phyloP scores from a whole-genome alignment of 2,329 filamentous ascomycete genomes.

The Alternaria brassicicola region DNA sequence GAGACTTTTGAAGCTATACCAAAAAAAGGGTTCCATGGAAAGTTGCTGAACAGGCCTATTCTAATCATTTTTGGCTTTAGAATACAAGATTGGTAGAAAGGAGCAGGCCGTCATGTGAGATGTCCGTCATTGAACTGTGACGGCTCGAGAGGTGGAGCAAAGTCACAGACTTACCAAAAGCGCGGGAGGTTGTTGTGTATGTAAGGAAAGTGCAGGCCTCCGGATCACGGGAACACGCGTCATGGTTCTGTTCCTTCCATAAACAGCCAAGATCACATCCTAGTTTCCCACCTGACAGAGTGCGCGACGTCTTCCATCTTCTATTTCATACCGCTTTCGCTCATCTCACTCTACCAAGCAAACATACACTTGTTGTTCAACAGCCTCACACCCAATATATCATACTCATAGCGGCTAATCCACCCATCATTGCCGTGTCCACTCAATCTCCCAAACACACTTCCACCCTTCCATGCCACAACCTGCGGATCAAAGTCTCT shows the following conservation, averaged over 20 bases:
- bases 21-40: no score
- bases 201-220: not conserved
- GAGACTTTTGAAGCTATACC: no score
- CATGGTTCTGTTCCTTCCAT: not conserved
- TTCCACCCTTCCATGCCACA: conserved; percentile 97
- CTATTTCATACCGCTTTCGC: not conserved
- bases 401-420: conserved; percentile 87
- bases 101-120: not conserved
- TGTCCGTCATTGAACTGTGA: not conserved
- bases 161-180: no score
- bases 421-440: conserved; percentile 86
- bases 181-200: not conserved
- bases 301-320: not conserved
- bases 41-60: no score
- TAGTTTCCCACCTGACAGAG: not conserved
- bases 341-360: conserved; percentile 40
- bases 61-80: no score
- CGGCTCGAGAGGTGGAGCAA: not conserved
- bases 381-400: conserved; percentile 79
- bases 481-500: conserved; percentile 96
- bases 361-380: conserved; percentile 62
- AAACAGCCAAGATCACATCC: not conserved
- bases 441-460: conserved; percentile 89
- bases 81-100: no score
- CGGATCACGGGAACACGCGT: conserved; percentile 1